Base-by-base conservation (phyloP, 768 basidiomycete genomes). In the Mycena metata region DNA sequence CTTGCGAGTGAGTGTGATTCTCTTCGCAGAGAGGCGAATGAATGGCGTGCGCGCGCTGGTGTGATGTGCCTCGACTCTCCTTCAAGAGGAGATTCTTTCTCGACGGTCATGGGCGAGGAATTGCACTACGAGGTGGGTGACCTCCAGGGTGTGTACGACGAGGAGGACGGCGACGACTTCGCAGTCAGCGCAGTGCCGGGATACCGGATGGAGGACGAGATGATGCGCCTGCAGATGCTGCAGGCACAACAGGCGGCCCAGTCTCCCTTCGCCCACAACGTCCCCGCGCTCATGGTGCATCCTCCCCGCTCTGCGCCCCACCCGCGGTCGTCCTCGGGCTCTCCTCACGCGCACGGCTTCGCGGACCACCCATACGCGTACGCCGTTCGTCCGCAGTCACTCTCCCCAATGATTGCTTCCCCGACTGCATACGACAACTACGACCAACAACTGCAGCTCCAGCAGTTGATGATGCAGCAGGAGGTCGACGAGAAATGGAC, bases 11-110 rank as follows among this genome's bases (percentile, higher is more conserved):
- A 93, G 79, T 82, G 88, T 54, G 89, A 91, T 76, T 86, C 86
- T 19, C 87, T 93, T 64, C 86, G 91, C 66, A 82, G 84, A 50
- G 91, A 93, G 77, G 85, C 92, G 73, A 92, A 93, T 79, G 89
- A 90, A 67, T 92, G 91, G 88, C 88, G 91, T 67, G 82, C 83
- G 69, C 85, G 86, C 66, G 85, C 84, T 43, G 84, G 83, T 46
- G 84, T 90, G 70, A 83, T 85, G 67, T 84, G 83, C 71, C 80
- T 85, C 64, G 88, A 88, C 60, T 85, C 88, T 69, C 85, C 88
- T 35, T 79, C 82, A 42, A 80, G 88, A 66, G 84, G 86, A 41
- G 83, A 86, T 49, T 85, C 82, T 41, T 87, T 90, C 76, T 77
- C 82, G 55, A 83, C 84, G 80, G 81, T 87, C 24, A 78, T 87